These are phyloP conservation scores for Castanopsis chinensis DNA, from an alignment of 306 rosid genomes.

Conservation along the genomic window DNA sequence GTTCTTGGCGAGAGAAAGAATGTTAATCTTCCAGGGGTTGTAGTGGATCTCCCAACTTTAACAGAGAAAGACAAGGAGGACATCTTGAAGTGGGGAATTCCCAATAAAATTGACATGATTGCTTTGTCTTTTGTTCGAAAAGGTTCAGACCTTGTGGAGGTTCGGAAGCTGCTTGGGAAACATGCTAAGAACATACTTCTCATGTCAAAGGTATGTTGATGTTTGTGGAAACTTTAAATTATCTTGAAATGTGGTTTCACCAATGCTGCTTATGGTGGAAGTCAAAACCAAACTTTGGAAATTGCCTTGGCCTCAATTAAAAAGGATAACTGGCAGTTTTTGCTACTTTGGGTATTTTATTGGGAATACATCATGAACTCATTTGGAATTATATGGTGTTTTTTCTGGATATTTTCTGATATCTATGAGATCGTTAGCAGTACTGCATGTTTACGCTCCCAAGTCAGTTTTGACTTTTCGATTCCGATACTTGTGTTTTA, in stretches of 20 bases:
- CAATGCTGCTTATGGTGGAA: background rate
- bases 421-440: background rate
- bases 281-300: background rate
- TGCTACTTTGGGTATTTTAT: background rate
- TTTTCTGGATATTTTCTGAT: slow-evolving; percentile 4
- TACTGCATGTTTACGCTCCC: background rate
- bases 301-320: background rate
- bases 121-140: slow-evolving; percentile 95
- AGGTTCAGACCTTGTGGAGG: slow-evolving; percentile 90
- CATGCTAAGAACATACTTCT: slow-evolving; percentile 87
- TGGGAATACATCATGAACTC: background rate
- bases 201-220: slow-evolving; percentile 80
- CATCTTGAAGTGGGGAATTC: slow-evolving; percentile 82
- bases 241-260: background rate
- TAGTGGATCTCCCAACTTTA: slow-evolving; percentile 93
- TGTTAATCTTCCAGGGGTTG: slow-evolving; percentile 90
- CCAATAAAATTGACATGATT: slow-evolving; percentile 90
- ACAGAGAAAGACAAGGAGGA: slow-evolving; percentile 95
- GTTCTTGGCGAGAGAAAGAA: slow-evolving; percentile 95
- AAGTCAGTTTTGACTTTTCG: slow-evolving; percentile 5
- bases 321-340: background rate
- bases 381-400: background rate
- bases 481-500: background rate
- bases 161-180: slow-evolving; percentile 73
- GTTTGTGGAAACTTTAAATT: background rate